Conservation (phyloP, 1,139 yeast genomes). For the Hyphopichia pseudoburtonii region DNA sequence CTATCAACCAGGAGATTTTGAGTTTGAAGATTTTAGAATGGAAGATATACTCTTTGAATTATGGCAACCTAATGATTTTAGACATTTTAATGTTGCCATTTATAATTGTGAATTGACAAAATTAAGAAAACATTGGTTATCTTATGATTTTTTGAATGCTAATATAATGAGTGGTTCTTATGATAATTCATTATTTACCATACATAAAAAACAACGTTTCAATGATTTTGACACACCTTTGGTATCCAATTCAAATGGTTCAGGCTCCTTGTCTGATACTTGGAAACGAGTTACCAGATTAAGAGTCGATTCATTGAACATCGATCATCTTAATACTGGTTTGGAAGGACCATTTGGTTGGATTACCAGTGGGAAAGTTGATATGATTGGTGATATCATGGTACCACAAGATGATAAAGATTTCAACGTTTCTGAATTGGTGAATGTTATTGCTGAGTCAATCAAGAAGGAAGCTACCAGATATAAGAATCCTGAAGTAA, state of each 20-base stretch:
- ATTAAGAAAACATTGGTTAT: slow-evolving; percentile 88
- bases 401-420: slow-evolving; percentile 64
- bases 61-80: slow-evolving; percentile 74
- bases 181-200: slow-evolving; percentile 88
- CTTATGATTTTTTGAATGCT: slow-evolving; percentile 83
- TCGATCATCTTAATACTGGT: slow-evolving; percentile 89
- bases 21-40: slow-evolving; percentile 76
- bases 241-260: neutral
- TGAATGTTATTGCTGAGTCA: slow-evolving; percentile 37
- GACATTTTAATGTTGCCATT: slow-evolving; percentile 84
- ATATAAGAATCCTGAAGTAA: slow-evolving; percentile 36
- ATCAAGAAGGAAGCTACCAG: slow-evolving; percentile 42
- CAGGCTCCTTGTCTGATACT: slow-evolving; percentile 10
- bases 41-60: slow-evolving; percentile 83
- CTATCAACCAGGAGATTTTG: slow-evolving; percentile 87
- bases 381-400: slow-evolving; percentile 87
- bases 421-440: slow-evolving; percentile 41
- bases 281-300: slow-evolving; percentile 74
- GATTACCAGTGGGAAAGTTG: slow-evolving; percentile 90
- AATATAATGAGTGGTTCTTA: slow-evolving; percentile 86
- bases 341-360: slow-evolving; percentile 95
- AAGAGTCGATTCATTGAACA: slow-evolving; percentile 78
- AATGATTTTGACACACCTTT: slow-evolving; percentile 35
- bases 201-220: slow-evolving; percentile 71
- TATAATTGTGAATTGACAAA: slow-evolving; percentile 80